phyloP scores from a whole-genome alignment of 139 green algal species.

The Coccomyxa sp. region DNA sequence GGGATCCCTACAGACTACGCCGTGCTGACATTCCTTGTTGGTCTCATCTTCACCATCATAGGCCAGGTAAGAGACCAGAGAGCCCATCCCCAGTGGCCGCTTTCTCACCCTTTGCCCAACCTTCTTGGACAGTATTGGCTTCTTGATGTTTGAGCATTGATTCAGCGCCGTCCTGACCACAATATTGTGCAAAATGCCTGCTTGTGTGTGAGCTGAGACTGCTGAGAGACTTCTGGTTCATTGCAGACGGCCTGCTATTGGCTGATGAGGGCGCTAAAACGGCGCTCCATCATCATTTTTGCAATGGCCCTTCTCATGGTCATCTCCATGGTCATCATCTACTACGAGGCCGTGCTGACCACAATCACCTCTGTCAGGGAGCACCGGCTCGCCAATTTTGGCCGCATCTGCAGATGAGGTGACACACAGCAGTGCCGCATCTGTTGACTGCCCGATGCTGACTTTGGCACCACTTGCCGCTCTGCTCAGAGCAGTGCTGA shows the following conservation, averaged over 20 bases:
- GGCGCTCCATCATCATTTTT: constrained; percentile 27
- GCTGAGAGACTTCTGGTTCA: too few relatives aligned
- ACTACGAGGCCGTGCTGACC: constrained; percentile 4
- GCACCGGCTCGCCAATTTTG: not conserved
- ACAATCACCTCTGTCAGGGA: not conserved
- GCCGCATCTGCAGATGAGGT: not conserved
- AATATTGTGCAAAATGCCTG: too few relatives aligned
- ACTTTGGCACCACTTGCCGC: too few relatives aligned
- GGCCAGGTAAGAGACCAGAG: constrained; percentile 42
- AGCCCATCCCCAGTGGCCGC: too few relatives aligned
- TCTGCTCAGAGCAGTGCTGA: too few relatives aligned
- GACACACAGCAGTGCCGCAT: too few relatives aligned
- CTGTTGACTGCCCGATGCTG: too few relatives aligned
- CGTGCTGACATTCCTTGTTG: constrained; percentile 23
- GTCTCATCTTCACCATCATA: constrained; percentile 27
- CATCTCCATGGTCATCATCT: constrained; percentile 4
- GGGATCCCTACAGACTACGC: constrained; percentile 36
- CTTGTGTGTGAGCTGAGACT: too few relatives aligned
- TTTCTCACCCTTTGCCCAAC: too few relatives aligned
- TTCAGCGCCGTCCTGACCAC: too few relatives aligned
- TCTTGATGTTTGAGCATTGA: too few relatives aligned
- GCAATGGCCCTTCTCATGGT: constrained; percentile 28
- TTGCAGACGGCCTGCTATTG: constrained; percentile 11
- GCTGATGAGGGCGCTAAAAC: constrained; percentile 20
- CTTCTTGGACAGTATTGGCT: not conserved